Base-by-base conservation (phyloP, 2,329 filamentous ascomycete species). In the Phaeosphaeriaceae sp. region DNA sequence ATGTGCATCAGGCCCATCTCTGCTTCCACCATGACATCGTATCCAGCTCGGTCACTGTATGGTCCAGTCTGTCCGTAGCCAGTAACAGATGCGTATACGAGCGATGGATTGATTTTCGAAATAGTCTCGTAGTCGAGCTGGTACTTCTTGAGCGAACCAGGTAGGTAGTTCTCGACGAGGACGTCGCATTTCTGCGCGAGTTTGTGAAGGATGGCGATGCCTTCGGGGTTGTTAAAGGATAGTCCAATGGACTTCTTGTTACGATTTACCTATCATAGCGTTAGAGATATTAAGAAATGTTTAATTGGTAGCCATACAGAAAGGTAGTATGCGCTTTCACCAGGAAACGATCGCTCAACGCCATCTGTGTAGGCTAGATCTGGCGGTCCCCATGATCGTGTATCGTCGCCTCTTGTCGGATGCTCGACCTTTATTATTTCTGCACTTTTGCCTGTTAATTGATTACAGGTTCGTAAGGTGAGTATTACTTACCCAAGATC, bases 1-100 rank as follows among this genome's bases (percentile, higher is more conserved):
- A 99, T 98, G 79, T 99, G 95, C 95, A 98, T 98, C 54, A 99
- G 81, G 1, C 95, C 95, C 81, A 98, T 95, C 77, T 98, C 95
- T 42, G 93, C 95, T 81, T 98, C 95, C 6, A 99, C 93, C 94
- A 99, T 98, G 67, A 99, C 95, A 78, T 99, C 95, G 83, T 98
- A 99, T 9, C 95, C 95, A 1, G 95, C 93, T 13, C 95, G 86
- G 62, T 88, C 86, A 13, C 89, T 87, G 77, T 95, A 96, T 0
- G 95, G 94, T 0, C 95, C 95, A 0, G 91, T 96, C 76, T 98
- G 95, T 1, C 95, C 95, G 71, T 97, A 98, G 0, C 95, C 95
- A 0, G 95, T 98, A 66, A 98, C 96, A 63, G 92, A 97, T 9
- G 94, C 92, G 73, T 98, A 98, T 67, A 98, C 92, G 46, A 99